Evolutionary conservation across 345 rosid genomes (phyloP), one percentile per base, ranked within the genome.

Genomic region (Kernera saxatilis): DNA sequence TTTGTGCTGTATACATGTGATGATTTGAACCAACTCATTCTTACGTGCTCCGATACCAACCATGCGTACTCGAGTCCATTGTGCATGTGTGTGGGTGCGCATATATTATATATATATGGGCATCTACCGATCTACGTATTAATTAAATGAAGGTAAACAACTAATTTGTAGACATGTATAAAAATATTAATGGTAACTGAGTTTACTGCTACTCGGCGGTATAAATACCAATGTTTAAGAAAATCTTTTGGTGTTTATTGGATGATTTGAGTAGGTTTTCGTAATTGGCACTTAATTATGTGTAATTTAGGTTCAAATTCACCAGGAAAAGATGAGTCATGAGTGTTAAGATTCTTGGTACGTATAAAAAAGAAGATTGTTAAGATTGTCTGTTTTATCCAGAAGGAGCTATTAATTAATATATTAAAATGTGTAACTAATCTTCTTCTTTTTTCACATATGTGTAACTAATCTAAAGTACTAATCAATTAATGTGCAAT

Each of bases 1-100:
- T 41, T 67, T 30, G 23, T 27, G 29, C 18, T 53, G 41, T 39
- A 15, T 53, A 21, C 15, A 19, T 54, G 53, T 22, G 35, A n/a
- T n/a, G n/a, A n/a, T n/a, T n/a, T n/a, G n/a, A 69, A 69, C 45
- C 45, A 23, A 44, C 46, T 45, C 29, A 33, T 44, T 69, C 41
- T 3, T 21, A 69, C 55, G 73, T 30, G 54, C 43, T 54, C 23
- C 17, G 9, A 22, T 30, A 55, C 44, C 12, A 41, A 41, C 63
- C 52, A 54, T 41, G 30, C 36, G 18, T 25, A 40, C 62, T 67
- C 27, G 9, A 40, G 23, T 39, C 30, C 13, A 14, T 2, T 14
- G n/a, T 37, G 58, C 29, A 13, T 27, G 18, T 25, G 18, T 36
- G 32, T 29, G 6, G n/a, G n/a, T n/a, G n/a, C n/a, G n/a, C n/a